Base-by-base conservation (phyloP, 345 rosid genomes). In the Limnanthes douglasii region DNA sequence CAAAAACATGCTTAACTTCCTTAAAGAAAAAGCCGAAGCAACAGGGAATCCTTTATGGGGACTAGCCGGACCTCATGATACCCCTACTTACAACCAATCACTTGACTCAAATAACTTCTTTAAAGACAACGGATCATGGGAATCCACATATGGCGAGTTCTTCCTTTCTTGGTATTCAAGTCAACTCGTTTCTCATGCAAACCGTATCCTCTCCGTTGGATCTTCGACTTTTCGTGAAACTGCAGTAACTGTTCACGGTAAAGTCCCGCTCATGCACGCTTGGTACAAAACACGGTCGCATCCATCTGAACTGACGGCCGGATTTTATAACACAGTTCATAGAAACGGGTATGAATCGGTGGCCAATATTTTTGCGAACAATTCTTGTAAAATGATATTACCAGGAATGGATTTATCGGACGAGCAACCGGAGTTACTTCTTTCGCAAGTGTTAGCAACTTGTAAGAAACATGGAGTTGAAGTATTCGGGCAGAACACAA, bases 61-160 rank as follows among this genome's bases (percentile, higher is more conserved):
- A 43, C 86, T 73, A 0, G 64, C 72, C 5, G 97, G 97, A 45
- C 97, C 97, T 3, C 97, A 88, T 34, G 90, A 88, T 62, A 81
- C 68, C 15, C 73, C 97, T 11, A 42, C 51, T 35, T 72, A 83
- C 4, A 34, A 74, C 17, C 72, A 77, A 46, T 33, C 45, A 8
- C 93, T 90, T 0, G 45, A 31, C 39, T 57, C 60, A 0, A 63
- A 45, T 51, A 24, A 34, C 25, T 88, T 88, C 68, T 79, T 88
- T 63, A 76, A 68, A 29, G 93, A 83, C 2, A 72, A 70, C 0
- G 97, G 95, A 7, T 79, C 97, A 0, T 88, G 97, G 97, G 90
- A 76, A 48, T 57, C 86, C 21, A 51, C 69, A 1, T 88, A 88
- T 15, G 97, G 86, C 0, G 60, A 76, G 39, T 88, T 79, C 66